Evolutionary conservation across 495 filamentous ascomycete species (phyloP), one percentile per base, ranked within the genome.

Genomic region (Aspergillus carlsbadensis): DNA sequence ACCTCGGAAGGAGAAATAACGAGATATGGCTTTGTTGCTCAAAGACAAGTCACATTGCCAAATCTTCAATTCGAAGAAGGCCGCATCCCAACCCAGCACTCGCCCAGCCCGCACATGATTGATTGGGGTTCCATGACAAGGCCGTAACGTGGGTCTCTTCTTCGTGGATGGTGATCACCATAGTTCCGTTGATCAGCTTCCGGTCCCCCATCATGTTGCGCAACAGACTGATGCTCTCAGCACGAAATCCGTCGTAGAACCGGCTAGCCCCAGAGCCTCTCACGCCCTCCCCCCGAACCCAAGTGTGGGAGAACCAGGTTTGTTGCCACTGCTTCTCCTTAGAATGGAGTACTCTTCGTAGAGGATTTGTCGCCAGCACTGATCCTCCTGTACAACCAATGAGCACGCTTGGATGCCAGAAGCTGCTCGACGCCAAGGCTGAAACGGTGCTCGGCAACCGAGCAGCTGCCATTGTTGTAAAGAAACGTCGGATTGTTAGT

Each of bases 111-210:
- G 85, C 85, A 66, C 71, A 84, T 4, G 61, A 53, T 43, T 79
- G 61, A 68, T 88, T 88, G 26, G 82, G 80, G 65, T 88, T 89
- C 87, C 87, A 90, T n/a, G 74, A 75, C 15, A 87, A 63, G 14
- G 69, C 62, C 22, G 79, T 80, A 39, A 88, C 71, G 40, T 79
- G 80, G 3, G 78, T 79, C 41, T 74, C 70, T 65, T 85, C 81
- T 44, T 89, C 87, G 59, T 74, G 80, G 5, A 87, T 78, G 1
- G 84, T 84, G 5, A 73, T 65, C 33, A 68, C 65, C 54, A 72
- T 64, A 11, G 65, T 63, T 6, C 72, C 75, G 10, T 76, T 71
- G 22, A 72, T 54, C 15, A 68, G 50, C 46, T 70, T 73, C 6
- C 63, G 58, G 18, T 73, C 71, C 0, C 64, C 64, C 31, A 62